Conservation (phyloP, 2,329 filamentous ascomycete species). For the Hymenoscyphus fraxineus region DNA sequence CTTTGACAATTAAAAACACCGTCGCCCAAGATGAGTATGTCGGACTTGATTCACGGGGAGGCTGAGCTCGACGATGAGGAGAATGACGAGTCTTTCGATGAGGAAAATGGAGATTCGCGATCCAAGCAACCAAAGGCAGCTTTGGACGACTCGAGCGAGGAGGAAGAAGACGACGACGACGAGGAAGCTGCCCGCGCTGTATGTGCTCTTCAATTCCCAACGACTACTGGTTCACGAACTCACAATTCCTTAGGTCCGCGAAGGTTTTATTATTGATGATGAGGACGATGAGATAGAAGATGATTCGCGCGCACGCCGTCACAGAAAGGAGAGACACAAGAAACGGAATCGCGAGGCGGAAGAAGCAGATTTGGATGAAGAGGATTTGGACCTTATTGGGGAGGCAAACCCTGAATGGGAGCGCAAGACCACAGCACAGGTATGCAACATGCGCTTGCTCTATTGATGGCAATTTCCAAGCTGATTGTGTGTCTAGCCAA, state of each 20-base stretch:
- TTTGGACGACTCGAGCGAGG: conserved; percentile 82
- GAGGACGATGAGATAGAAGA: conserved; percentile 74
- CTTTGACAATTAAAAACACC: background rate
- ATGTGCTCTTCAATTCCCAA: conserved; percentile 29
- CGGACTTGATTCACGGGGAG: conserved; percentile 76
- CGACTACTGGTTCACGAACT: conserved; percentile 14
- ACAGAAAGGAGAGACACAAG: conserved; percentile 56
- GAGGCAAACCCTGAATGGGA: conserved; percentile 71
- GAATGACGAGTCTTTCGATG: conserved; percentile 78
- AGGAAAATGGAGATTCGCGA: conserved; percentile 62
- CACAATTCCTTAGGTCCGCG: conserved; percentile 62
- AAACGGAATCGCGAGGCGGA: conserved; percentile 83
- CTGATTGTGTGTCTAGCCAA: conserved; percentile 54
- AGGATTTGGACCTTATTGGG: conserved; percentile 92
- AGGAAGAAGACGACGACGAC: conserved; percentile 89
- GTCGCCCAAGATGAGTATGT: conserved; percentile 58
- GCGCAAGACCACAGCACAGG: conserved; percentile 64
- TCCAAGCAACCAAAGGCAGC: conserved; percentile 40
- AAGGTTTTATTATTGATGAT: conserved; percentile 94
- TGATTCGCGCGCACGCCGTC: conserved; percentile 49
- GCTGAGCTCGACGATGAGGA: conserved; percentile 84
- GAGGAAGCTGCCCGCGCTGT: conserved; percentile 79
- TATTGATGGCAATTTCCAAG: background rate
- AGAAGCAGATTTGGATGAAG: conserved; percentile 82
- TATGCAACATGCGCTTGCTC: conserved; percentile 37